Percentiles rank a stretch among this genome's conserved stretches.
Evolutionary conservation across 2,329 filamentous ascomycete species (phyloP).

Genomic region (Pseudopithomyces chartarum): DNA sequence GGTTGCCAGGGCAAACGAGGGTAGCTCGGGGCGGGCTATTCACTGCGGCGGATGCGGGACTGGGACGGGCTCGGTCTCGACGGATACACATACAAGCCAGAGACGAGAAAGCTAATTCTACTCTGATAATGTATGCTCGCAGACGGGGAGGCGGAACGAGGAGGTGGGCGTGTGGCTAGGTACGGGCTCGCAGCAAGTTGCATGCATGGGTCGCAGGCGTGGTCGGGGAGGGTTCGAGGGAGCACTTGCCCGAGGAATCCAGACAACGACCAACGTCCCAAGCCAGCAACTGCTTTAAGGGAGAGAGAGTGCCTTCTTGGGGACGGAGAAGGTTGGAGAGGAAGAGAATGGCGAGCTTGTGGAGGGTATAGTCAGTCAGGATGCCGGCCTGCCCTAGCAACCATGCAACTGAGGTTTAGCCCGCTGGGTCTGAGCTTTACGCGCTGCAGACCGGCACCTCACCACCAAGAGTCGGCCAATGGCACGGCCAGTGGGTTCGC

Average conservation of each 20-base stretch:
- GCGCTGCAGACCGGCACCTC: conserved; percentile 33
- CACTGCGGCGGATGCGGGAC: conserved; percentile 23
- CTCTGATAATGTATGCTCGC: conserved; percentile 47
- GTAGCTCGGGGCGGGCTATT: conserved; percentile 17
- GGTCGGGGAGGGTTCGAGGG: conserved; percentile 22
- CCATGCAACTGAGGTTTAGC: conserved; percentile 29
- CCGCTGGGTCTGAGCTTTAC: conserved; percentile 33
- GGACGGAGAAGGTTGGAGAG: conserved; percentile 46
- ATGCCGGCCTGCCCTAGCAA: conserved; percentile 32
- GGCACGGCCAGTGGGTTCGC: conserved; percentile 16
- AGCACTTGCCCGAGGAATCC: conserved; percentile 26
- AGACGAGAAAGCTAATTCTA: conserved; percentile 47
- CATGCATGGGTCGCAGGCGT: conserved; percentile 31
- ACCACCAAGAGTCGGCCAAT: conserved; percentile 22
- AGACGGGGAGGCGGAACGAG: conserved; percentile 19
- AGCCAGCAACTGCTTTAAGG: conserved; percentile 24
- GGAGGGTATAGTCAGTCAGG: conserved; percentile 43
- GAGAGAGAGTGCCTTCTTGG: conserved; percentile 42
- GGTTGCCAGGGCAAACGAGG: conserved; percentile 23
- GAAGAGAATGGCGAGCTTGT: conserved; percentile 32
- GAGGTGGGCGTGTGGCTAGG: conserved; percentile 24
- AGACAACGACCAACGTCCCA: conserved; percentile 33
- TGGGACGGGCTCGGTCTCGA: conserved; percentile 16
- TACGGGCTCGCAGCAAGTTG: conserved; percentile 25
- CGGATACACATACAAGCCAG: conserved; percentile 41